Conservation (phyloP, 2,329 filamentous ascomycete genomes). For the Zymoseptoria brevis region DNA sequence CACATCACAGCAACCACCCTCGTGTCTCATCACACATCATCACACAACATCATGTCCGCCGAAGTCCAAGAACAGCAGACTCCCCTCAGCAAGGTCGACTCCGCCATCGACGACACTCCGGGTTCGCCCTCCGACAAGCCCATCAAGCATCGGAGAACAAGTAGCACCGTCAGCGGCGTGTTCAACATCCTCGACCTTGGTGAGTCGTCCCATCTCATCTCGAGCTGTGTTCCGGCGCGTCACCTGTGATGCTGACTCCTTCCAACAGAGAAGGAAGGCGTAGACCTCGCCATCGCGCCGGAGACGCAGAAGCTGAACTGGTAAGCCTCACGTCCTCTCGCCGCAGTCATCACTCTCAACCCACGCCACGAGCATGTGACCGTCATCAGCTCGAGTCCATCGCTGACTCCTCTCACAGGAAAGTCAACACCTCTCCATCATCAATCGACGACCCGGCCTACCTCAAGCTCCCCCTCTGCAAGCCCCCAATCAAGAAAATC, state of each 20-base stretch:
- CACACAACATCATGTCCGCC: conserved; percentile 44
- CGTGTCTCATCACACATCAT: not conserved
- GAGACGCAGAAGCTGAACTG: conserved; percentile 86
- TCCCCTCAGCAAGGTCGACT: conserved; percentile 81
- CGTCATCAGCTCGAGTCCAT: not conserved
- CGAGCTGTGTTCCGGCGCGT: not conserved
- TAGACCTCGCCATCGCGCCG: conserved; percentile 62
- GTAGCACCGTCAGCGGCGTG: conserved; percentile 65
- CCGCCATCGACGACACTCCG: conserved; percentile 68
- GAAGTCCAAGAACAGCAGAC: conserved; percentile 33
- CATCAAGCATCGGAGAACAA: conserved; percentile 58
- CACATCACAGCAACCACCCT: not conserved
- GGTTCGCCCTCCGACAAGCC: conserved; percentile 59
- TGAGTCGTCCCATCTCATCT: conserved; percentile 1
- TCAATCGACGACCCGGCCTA: conserved; percentile 75
- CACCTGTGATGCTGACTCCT: conserved; percentile 4
- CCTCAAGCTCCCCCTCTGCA: conserved; percentile 72
- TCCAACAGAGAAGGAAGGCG: conserved; percentile 60
- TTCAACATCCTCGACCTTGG: conserved; percentile 58
- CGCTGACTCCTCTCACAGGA: conserved; percentile 51
- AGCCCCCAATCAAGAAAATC: conserved; percentile 84
- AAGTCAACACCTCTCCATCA: conserved; percentile 78
- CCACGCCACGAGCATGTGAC: not conserved
- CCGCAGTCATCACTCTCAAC: not conserved
- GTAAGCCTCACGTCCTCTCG: conserved; percentile 45